Conservation (phyloP, 495 filamentous ascomycete genomes). For the Penicillium bialowiezense region DNA sequence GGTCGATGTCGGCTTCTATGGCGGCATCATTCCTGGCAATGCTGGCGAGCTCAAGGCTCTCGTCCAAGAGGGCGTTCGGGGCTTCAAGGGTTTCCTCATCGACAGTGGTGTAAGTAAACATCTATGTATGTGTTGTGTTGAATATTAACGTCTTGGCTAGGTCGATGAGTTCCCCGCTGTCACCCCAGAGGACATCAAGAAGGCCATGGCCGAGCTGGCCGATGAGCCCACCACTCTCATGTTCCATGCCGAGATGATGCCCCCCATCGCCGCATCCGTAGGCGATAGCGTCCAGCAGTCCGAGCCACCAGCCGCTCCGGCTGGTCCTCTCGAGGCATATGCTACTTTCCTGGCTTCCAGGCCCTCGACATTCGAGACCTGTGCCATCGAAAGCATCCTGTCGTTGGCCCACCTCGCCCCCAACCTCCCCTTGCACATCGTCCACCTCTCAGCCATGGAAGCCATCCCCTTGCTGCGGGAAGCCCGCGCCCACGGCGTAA, state of each 20-base stretch:
- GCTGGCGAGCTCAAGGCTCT: slow-evolving; percentile 73
- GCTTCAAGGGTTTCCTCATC: slow-evolving; percentile 98
- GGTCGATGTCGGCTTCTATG: slow-evolving; percentile 98
- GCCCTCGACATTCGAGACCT: slow-evolving; percentile 86
- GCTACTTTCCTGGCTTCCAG: slow-evolving; percentile 89
- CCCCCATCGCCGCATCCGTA: slow-evolving; percentile 77
- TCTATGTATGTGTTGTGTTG: too few relatives aligned
- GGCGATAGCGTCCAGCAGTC: slow-evolving; percentile 75
- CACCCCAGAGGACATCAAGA: slow-evolving; percentile 69
- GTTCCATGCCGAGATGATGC: slow-evolving; percentile 99
- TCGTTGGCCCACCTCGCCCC: slow-evolving; percentile 78
- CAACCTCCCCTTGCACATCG: slow-evolving; percentile 84
- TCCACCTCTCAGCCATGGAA: slow-evolving; percentile 89
- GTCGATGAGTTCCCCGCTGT: slow-evolving; percentile 96
- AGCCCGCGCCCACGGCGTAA: slow-evolving; percentile 74
- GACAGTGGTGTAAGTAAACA: slow-evolving; percentile 92
- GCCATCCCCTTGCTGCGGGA: slow-evolving; percentile 84
- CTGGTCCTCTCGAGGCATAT: slow-evolving; percentile 77
- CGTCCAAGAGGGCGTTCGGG: slow-evolving; percentile 80
- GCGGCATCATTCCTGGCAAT: slow-evolving; percentile 92
- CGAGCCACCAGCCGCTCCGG: slow-evolving; percentile 67
- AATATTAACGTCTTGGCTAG: slow-evolving; percentile 39
- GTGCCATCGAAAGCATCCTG: slow-evolving; percentile 83
- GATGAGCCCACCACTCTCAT: slow-evolving; percentile 83
- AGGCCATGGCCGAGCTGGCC: slow-evolving; percentile 75